Evolutionary conservation across 805 yeast genomes (phyloP).

Genomic region (Yarrowia sp.): DNA sequence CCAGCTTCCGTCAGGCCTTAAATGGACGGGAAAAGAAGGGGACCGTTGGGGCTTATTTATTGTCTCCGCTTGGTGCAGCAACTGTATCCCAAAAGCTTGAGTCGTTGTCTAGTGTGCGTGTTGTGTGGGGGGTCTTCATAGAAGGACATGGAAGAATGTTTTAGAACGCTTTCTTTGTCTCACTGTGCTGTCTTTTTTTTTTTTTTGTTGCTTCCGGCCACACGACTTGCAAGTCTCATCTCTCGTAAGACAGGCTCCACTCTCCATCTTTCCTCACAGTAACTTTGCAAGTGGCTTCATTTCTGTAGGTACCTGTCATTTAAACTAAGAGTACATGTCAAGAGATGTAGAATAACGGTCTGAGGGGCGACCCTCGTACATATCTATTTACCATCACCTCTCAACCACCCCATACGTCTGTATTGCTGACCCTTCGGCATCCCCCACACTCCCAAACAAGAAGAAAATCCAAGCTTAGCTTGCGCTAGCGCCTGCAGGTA

Average conservation of each 20-base stretch:
- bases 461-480: conserved; percentile 2
- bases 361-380: no score
- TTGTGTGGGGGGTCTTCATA: background rate
- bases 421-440: no score
- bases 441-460: conserved; percentile 7
- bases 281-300: conserved; percentile 7
- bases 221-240: background rate
- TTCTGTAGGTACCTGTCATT: conserved; percentile 11
- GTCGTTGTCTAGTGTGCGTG: background rate
- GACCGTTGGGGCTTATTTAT: conserved; percentile 5
- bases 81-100: background rate
- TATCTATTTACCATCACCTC: background rate
- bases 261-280: no score
- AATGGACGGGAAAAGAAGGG: background rate
- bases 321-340: background rate
- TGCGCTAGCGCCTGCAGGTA: conserved; percentile 27
- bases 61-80: background rate
- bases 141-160: background rate
- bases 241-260: background rate
- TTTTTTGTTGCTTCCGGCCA: no score
- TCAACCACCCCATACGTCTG: no score
- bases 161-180: no score
- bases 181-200: no score
- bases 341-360: no score
- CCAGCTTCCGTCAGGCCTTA: background rate